Evolutionary conservation across 2,329 filamentous ascomycete species (phyloP).

Genomic region (Claviceps monticola): DNA sequence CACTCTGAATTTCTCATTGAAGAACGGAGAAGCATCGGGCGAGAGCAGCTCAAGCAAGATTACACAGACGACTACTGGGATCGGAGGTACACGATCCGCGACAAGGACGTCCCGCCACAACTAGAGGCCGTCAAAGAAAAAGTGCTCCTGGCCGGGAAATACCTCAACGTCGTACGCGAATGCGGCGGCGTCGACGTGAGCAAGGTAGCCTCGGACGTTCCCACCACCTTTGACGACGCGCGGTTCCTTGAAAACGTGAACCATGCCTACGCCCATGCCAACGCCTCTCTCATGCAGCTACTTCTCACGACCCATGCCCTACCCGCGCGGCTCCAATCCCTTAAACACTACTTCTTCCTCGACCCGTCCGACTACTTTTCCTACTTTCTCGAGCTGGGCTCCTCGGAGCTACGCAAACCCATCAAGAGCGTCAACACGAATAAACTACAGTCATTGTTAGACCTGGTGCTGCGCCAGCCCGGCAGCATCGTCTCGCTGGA

Average conservation of each 20-base stretch:
- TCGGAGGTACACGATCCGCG: constrained; percentile 86
- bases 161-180: constrained; percentile 93
- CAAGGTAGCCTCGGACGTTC: constrained; percentile 78
- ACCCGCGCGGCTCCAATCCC: constrained; percentile 69
- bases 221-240: constrained; percentile 79
- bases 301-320: constrained; percentile 87
- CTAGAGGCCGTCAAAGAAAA: constrained; percentile 85
- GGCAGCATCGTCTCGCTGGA: constrained; percentile 88
- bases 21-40: constrained; percentile 86
- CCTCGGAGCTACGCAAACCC: constrained; percentile 80
- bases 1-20: constrained; percentile 91
- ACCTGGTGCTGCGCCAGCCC: constrained; percentile 89
- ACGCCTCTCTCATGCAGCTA: constrained; percentile 80
- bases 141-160: constrained; percentile 89
- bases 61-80: constrained; percentile 99
- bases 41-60: constrained; percentile 83
- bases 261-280: constrained; percentile 85
- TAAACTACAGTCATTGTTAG: constrained; percentile 91
- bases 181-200: constrained; percentile 92
- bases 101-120: constrained; percentile 83
- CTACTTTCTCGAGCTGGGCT: constrained; percentile 86
- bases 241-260: constrained; percentile 94
- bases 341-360: constrained; percentile 99
- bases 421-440: constrained; percentile 79
- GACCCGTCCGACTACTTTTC: constrained; percentile 97